A percentile compares a stretch with the other conserved stretches of the same genome.
These are phyloP conservation scores for Suillus subalutaceus DNA, from an alignment of 768 basidiomycete species.

Conservation along the genomic window DNA sequence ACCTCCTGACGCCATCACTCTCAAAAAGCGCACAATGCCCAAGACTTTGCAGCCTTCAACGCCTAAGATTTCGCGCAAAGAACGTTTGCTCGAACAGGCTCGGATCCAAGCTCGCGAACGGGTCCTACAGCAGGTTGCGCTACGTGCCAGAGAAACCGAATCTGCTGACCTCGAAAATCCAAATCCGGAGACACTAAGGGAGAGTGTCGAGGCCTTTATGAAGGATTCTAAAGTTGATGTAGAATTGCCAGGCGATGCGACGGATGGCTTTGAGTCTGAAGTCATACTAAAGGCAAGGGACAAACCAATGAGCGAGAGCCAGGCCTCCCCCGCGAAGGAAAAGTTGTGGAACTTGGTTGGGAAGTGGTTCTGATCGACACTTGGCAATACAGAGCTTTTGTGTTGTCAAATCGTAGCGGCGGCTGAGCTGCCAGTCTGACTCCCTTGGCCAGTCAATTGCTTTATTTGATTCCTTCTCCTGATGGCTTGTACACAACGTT, in stretches of 20 bases:
- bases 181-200: constrained; percentile 23
- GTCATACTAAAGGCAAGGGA: not conserved
- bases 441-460: too few relatives aligned
- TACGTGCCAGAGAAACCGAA: constrained; percentile 1
- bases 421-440: not conserved
- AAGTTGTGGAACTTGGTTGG: constrained; percentile 14
- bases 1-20: not conserved
- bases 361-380: constrained; percentile 7
- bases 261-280: not conserved
- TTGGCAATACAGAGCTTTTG: not conserved
- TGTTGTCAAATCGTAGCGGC: not conserved
- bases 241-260: not conserved
- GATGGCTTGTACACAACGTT: too few relatives aligned
- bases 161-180: constrained; percentile 4
- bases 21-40: not conserved
- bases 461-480: too few relatives aligned
- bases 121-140: constrained; percentile 1
- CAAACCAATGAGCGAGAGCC: not conserved
- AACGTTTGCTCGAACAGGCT: constrained; percentile 12
- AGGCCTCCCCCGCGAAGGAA: not conserved
- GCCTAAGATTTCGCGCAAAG: constrained; percentile 11
- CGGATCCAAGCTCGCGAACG: constrained; percentile 12
- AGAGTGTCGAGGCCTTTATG: constrained; percentile 25
- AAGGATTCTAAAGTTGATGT: not conserved
- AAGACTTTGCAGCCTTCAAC: not conserved